phyloP scores from a whole-genome alignment of 352 stramenopile genomes.

The Globisporangium recalcitrans region DNA sequence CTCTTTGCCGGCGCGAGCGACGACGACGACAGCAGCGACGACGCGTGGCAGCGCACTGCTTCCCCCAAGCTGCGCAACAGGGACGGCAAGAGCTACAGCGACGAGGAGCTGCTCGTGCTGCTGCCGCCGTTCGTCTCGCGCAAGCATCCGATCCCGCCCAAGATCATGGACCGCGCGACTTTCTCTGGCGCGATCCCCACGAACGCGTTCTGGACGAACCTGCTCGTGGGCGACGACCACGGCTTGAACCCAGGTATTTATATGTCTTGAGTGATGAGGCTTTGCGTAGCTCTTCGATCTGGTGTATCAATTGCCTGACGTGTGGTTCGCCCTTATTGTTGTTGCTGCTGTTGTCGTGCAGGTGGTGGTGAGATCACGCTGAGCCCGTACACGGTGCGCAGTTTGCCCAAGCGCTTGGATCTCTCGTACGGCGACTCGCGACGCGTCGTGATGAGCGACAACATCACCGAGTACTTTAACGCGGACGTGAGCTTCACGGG shows the following conservation, averaged over 20 bases:
- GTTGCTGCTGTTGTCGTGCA: neutral
- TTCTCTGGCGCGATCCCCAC: slow-evolving; percentile 67
- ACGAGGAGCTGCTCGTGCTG: slow-evolving; percentile 50
- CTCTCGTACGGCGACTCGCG: slow-evolving; percentile 81
- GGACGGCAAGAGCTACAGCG: slow-evolving; percentile 17
- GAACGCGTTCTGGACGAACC: slow-evolving; percentile 89
- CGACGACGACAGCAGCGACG: slow-evolving; percentile 15
- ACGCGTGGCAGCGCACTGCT: neutral
- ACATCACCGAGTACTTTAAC: slow-evolving; percentile 80
- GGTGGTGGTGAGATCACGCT: slow-evolving; percentile 69
- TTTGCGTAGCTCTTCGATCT: neutral
- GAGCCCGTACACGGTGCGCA: slow-evolving; percentile 78
- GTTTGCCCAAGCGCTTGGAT: slow-evolving; percentile 59
- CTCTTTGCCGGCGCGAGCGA: slow-evolving; percentile 23
- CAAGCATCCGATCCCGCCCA: slow-evolving; percentile 53
- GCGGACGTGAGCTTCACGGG: slow-evolving; percentile 66
- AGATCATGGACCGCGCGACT: slow-evolving; percentile 38
- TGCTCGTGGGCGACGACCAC: slow-evolving; percentile 74
- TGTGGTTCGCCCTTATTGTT: neutral
- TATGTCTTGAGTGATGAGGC: neutral
- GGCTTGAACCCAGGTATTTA: slow-evolving; percentile 56
- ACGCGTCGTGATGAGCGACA: slow-evolving; percentile 48
- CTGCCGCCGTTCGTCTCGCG: slow-evolving; percentile 48
- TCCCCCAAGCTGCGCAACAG: neutral
- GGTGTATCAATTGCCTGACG: neutral